A percentile compares a stretch with the other conserved stretches of the same genome.
Conservation (phyloP, 306 rosid genomes). For the Citrullus colocynthis region DNA sequence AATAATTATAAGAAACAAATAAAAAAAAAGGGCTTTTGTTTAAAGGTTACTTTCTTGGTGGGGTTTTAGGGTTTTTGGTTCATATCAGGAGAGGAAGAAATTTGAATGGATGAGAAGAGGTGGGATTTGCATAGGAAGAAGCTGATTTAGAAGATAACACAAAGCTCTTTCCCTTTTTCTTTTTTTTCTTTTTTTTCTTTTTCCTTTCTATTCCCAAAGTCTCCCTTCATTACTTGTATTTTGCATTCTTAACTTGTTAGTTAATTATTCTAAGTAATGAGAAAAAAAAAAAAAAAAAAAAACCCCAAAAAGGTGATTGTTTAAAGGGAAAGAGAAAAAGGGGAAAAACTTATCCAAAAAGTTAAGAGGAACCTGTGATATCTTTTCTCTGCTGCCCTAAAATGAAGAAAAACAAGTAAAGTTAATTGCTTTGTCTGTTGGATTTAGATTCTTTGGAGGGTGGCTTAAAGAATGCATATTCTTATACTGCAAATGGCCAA, state of each 20-base stretch:
- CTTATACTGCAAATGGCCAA: neutral
- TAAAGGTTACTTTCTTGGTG: slow-evolving; percentile 14
- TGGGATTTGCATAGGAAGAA: neutral
- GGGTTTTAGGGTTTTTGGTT: slow-evolving; percentile 15
- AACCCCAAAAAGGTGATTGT: neutral
- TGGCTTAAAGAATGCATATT: slow-evolving; percentile 6
- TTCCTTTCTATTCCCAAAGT: neutral
- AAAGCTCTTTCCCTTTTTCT: neutral
- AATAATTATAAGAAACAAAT: neutral
- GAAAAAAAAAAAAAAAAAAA: neutral
- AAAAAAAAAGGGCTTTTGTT: neutral
- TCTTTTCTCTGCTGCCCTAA: neutral
- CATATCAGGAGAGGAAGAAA: neutral
- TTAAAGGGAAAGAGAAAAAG: neutral
- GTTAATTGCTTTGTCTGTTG: slow-evolving; percentile 8
- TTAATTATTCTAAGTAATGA: neutral
- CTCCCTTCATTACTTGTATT: neutral
- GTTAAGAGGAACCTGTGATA: neutral
- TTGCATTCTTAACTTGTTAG: slow-evolving; percentile 2
- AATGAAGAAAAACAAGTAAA: slow-evolving; percentile 3
- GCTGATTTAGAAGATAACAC: neutral
- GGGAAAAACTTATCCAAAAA: neutral
- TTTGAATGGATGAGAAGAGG: neutral
- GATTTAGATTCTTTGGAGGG: slow-evolving; percentile 31
- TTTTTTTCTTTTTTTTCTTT: neutral